These are phyloP conservation scores for Linnemannia exigua DNA, from an alignment of 192 early-diverging fungal genomes.

Conservation along the genomic window DNA sequence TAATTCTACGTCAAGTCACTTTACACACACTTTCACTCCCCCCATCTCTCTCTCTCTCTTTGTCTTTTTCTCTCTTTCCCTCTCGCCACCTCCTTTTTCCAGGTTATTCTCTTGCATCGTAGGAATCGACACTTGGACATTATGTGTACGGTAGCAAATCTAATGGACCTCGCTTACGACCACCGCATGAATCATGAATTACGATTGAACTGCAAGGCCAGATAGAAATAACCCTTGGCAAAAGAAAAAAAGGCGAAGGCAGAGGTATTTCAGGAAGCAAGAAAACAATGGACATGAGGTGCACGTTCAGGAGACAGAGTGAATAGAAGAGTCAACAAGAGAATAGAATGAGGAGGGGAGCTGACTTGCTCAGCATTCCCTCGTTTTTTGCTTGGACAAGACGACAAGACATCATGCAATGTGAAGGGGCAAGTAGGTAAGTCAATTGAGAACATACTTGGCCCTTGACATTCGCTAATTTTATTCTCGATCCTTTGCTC, in stretches of 20 bases:
- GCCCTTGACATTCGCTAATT: background rate
- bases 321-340: background rate
- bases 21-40: too few species aligned
- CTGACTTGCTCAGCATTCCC: background rate
- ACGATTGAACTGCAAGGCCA: background rate
- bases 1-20: background rate
- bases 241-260: background rate
- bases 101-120: background rate
- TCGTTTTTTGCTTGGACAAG: background rate
- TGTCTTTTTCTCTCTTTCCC: too few species aligned
- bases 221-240: background rate
- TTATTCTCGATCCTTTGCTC: background rate
- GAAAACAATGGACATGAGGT: background rate
- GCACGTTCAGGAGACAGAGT: background rate
- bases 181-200: background rate
- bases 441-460: background rate
- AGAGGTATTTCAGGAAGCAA: background rate
- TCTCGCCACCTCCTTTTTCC: constrained; percentile 3
- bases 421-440: background rate
- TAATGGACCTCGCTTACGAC: background rate
- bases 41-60: too few species aligned
- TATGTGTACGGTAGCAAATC: background rate
- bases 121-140: background rate
- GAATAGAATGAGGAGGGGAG: background rate
- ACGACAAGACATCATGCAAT: background rate